Evolutionary conservation across 2,329 filamentous ascomycete species (phyloP), one percentile per base, ranked within the genome.

Genomic region (Apiospora marii): DNA sequence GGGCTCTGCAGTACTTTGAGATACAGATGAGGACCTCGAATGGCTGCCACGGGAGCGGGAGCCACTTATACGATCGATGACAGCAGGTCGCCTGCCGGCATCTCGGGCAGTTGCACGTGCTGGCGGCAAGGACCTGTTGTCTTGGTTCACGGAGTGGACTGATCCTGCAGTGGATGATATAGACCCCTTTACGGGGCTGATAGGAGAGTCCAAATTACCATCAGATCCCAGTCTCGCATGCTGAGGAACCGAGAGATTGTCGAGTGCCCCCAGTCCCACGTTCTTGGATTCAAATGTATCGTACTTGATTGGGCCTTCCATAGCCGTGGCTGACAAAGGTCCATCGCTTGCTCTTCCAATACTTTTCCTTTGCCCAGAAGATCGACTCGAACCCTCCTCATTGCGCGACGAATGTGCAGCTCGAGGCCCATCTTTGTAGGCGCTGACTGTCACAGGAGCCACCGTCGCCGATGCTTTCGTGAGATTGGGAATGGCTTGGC

Each of bases 1-100:
- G 8, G 89, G 83, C 79, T 90, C 89, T 22, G 88, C 86, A 19
- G 85, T 88, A 69, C 87, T 87, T 34, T 87, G 86, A 67, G 91
- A 90, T 70, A 88, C 81, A 0, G 90, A 92, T 1, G 90, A 91
- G 8, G 89, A 88, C 73, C 89, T 85, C 16, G 90, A 91, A 19
- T 83, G 84, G 10, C 81, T 81, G 8, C 80, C 83, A 2, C 85
- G 83, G 34, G 83, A 83, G 43, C 83, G 83, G 12, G 87, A 84
- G 12, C 83, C 83, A 73, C 83, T 87, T 67, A 90, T 88, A n/a
- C 87, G 87, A 76, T 89, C 85, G 71, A 90, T 89, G 5, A 90
- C 85, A 2, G 85, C 84, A 1, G 90, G 83, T 22, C 85, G 81
- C 79, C 86, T 80, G 74, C 83, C 78, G 49, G 82, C 76, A 10